Conservation (phyloP, 1,139 yeast species). For the Candida sanyaensis region DNA sequence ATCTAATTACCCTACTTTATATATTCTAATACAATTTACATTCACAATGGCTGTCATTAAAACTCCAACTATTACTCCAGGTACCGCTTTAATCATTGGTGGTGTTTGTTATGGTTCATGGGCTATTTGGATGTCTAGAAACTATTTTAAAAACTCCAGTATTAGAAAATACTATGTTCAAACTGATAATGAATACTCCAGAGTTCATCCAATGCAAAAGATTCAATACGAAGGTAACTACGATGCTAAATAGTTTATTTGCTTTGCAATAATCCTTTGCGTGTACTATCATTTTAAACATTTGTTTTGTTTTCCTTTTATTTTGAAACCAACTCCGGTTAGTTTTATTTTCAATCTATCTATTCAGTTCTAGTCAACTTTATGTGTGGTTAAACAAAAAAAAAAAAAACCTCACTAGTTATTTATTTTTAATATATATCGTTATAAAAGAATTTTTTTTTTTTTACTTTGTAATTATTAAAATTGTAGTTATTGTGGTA, state of each 20-base stretch:
- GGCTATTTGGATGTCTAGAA: conserved; percentile 36
- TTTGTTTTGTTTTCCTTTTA: not conserved
- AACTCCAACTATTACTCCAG: conserved; percentile 21
- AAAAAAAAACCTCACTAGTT: too few relatives aligned
- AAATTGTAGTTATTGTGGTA: conserved; percentile 7
- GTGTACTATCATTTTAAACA: too few relatives aligned
- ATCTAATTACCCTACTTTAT: not conserved
- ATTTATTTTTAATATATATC: not conserved
- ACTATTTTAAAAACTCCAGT: conserved; percentile 33
- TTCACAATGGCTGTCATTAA: conserved; percentile 8
- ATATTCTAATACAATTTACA: not conserved
- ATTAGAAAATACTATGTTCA: conserved; percentile 31
- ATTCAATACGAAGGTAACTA: conserved; percentile 16
- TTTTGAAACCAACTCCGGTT: not conserved
- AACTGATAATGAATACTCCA: conserved; percentile 31
- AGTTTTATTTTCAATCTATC: not conserved
- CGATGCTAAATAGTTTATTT: conserved; percentile 1
- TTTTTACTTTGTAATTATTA: too few relatives aligned
- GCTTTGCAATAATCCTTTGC: not conserved
- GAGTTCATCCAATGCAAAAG: conserved; percentile 25
- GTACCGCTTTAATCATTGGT: conserved; percentile 33
- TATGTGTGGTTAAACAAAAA: too few relatives aligned
- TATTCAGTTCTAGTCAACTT: not conserved
- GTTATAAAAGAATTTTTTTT: not conserved
- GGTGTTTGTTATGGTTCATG: conserved; percentile 38